phyloP scores from a whole-genome alignment of 129 eudicot genomes.

The Artemisia argyi region DNA sequence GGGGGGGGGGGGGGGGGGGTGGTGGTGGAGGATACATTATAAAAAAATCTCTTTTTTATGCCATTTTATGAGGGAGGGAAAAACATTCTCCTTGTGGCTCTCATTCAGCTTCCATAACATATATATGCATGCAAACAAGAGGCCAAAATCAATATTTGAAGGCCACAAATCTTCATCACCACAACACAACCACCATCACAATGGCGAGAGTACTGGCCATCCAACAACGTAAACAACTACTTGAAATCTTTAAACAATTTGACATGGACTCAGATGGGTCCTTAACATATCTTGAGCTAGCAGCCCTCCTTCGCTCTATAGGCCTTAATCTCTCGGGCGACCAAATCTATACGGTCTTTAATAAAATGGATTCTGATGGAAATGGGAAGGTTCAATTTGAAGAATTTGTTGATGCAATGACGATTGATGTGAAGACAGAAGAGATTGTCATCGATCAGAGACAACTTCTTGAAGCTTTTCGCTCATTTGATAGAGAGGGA shows the following conservation, averaged over 20 bases:
- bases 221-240: conserved; percentile 44
- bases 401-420: conserved; percentile 37
- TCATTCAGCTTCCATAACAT: conserved; percentile 11
- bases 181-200: conserved; percentile 15
- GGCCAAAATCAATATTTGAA: conserved; percentile 15
- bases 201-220: conserved; percentile 22
- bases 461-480: conserved; percentile 44
- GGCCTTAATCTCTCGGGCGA: conserved; percentile 57
- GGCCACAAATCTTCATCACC: conserved; percentile 20
- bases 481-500: conserved; percentile 54
- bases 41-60: too few relatives aligned
- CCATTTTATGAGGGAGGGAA: not conserved
- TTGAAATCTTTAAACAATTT: conserved; percentile 42
- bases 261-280: conserved; percentile 56
- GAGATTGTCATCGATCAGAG: conserved; percentile 36
- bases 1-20: too few relatives aligned
- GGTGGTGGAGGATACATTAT: too few relatives aligned
- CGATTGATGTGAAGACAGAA: conserved; percentile 42
- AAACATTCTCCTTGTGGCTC: not conserved
- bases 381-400: conserved; percentile 47
- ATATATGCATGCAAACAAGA: conserved; percentile 9
- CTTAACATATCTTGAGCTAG: conserved; percentile 49
- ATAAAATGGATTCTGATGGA: conserved; percentile 44
- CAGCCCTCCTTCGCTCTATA: conserved; percentile 57
- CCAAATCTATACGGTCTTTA: conserved; percentile 44